phyloP scores from a whole-genome alignment of 495 filamentous ascomycete species.

The Cercophora sp. region DNA sequence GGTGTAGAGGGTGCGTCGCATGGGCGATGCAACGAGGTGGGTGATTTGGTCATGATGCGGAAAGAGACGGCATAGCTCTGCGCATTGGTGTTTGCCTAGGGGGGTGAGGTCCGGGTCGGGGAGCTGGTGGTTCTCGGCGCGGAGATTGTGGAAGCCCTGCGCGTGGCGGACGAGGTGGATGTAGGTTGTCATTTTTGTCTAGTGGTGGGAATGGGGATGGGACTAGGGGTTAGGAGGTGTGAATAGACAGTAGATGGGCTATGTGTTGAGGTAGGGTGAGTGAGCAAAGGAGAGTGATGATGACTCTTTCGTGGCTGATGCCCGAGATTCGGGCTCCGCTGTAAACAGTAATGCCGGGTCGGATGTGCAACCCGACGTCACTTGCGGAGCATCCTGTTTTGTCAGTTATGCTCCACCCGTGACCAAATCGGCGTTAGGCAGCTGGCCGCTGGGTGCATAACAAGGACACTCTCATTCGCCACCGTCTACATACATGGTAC shows the following conservation, averaged over 20 bases:
- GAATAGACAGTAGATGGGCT: neutral
- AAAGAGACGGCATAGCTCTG: slow-evolving; percentile 56
- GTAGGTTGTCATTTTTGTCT: slow-evolving; percentile 33
- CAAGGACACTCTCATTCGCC: too few species aligned
- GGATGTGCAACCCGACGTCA: too few species aligned
- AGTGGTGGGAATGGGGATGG: neutral
- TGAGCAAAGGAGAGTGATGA: too few species aligned
- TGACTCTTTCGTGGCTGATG: too few species aligned
- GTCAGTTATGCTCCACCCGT: too few species aligned
- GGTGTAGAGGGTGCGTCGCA: slow-evolving; percentile 81
- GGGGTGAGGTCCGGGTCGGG: slow-evolving; percentile 76
- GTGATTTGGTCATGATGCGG: slow-evolving; percentile 61
- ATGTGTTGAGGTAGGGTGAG: too few species aligned
- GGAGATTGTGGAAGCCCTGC: slow-evolving; percentile 79
- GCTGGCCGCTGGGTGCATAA: too few species aligned
- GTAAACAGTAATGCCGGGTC: too few species aligned
- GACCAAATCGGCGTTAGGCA: too few species aligned
- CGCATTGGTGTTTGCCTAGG: slow-evolving; percentile 73
- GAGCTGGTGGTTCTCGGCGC: slow-evolving; percentile 62
- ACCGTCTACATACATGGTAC: too few species aligned
- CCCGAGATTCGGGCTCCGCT: too few species aligned
- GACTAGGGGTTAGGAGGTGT: neutral
- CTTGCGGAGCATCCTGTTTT: too few species aligned
- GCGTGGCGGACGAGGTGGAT: slow-evolving; percentile 54
- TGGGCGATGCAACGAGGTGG: slow-evolving; percentile 74